These are phyloP conservation scores for Rhamnella rubrinervis DNA, from an alignment of 331 rosid genomes.

Conservation along the genomic window DNA sequence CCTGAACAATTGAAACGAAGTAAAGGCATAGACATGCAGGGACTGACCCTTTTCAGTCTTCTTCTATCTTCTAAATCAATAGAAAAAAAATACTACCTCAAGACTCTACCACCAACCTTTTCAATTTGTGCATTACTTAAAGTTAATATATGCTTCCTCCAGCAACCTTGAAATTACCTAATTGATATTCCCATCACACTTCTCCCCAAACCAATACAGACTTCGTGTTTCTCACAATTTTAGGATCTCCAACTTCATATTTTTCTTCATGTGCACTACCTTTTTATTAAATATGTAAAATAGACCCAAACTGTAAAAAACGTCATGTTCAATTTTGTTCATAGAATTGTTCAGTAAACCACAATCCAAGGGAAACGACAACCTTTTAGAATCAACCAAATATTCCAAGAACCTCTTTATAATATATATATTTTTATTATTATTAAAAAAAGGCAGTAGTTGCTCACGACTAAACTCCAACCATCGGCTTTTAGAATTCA, in stretches of 20 bases:
- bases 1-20: too few species aligned
- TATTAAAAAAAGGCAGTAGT: neutral
- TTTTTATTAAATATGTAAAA: neutral
- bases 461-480: neutral
- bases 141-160: neutral
- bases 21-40: neutral
- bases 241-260: neutral
- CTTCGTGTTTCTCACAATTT: neutral
- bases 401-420: neutral
- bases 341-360: neutral
- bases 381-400: constrained; percentile 2
- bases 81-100: neutral
- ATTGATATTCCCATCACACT: neutral
- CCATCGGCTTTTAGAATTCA: neutral
- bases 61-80: neutral
- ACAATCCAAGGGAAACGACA: neutral
- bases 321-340: neutral
- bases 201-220: neutral
- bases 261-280: neutral
- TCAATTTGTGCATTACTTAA: neutral
- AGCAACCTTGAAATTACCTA: neutral
- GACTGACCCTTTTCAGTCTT: neutral
- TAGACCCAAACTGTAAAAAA: neutral
- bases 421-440: neutral
- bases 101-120: neutral